Evolutionary conservation across 768 basidiomycete genomes (phyloP), one percentile per base, ranked within the genome.

Genomic region (Mrakia gelida): DNA sequence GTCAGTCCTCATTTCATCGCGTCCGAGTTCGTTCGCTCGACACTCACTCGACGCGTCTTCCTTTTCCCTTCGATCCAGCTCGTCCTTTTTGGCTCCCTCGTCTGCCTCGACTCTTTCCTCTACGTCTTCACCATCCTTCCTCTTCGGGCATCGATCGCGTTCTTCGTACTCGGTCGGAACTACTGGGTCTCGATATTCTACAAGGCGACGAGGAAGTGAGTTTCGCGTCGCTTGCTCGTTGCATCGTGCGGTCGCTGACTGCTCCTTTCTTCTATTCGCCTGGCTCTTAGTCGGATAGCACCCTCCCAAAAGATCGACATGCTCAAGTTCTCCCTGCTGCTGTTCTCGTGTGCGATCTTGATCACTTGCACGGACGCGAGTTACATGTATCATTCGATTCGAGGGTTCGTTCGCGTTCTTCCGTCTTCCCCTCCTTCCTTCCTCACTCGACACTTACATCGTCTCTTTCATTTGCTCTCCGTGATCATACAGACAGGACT

Each of bases 51-150:
- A 52, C 21, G 21, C n/a, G 30, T 32, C 30, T 73, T n/a, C n/a
- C 52, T 9, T 16, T 73, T 59, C 43, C 3, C 28, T 30, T 52
- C 28, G 30, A 16, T 74, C 30, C 41, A 96, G 95, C 92, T 95
- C 28, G 91, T 97, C 73, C 87, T 91, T 32, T 97, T 98, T 84
- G 97, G 97, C 52, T 92, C 92, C 81, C 86, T 97, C 38, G 88
- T 98, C 54, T 99, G 97, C 84, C 88, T 98, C 72, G 97, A 99
- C 84, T 94, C 95, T 2, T 98, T 98, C 85, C 88, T 99, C 0
- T 97, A 98, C 85, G 95, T 93, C 0, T 98, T 99, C 86, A 99
- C 97, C 26, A 93, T 99, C 81, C 90, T 97, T 15, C 97, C 97
- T 15, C 93, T 99, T 77, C 92, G 96, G 61, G 79, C 84, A 16